These are phyloP conservation scores for Daedaleopsis nitida DNA, from an alignment of 768 basidiomycete genomes.

Conservation along the genomic window DNA sequence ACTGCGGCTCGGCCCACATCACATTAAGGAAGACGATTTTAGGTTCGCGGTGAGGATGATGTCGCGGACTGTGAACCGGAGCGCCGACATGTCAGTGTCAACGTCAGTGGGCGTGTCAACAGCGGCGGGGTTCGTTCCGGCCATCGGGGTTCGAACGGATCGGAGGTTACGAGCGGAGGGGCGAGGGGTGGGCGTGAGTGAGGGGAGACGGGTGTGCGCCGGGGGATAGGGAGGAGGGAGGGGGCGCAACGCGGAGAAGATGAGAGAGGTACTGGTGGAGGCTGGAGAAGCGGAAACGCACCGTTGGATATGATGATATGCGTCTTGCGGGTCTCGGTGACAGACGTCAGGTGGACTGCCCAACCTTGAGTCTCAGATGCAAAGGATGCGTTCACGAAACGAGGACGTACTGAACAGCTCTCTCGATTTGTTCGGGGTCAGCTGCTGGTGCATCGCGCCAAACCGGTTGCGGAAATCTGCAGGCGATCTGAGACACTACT, in stretches of 20 bases:
- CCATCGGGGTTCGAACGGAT: not conserved
- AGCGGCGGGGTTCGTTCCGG: not conserved
- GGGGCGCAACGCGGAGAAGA: no score
- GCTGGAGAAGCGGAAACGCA: slow-evolving; percentile 34
- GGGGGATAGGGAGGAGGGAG: not conserved
- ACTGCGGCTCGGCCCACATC: not conserved
- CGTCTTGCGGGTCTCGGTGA: slow-evolving; percentile 79
- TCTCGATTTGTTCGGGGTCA: slow-evolving; percentile 69
- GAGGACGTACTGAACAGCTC: slow-evolving; percentile 66
- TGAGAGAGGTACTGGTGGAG: no score
- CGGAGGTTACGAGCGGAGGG: not conserved
- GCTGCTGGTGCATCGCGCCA: slow-evolving; percentile 63
- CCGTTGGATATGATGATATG: slow-evolving; percentile 73
- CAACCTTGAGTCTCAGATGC: slow-evolving; percentile 2
- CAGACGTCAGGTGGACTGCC: slow-evolving; percentile 79
- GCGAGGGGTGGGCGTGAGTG: no score
- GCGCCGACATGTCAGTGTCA: not conserved
- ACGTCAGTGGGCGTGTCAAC: not conserved
- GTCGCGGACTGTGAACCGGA: slow-evolving; percentile 27
- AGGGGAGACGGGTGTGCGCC: not conserved
- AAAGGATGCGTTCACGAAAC: not conserved
- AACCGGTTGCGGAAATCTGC: slow-evolving; percentile 79
- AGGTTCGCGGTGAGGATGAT: slow-evolving; percentile 34
- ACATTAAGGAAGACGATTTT: slow-evolving; percentile 32
- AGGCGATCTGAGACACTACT: no score